Percentiles rank a stretch among this genome's conserved stretches.
These are phyloP conservation scores for Lippia alba DNA, from an alignment of 305 asterid genomes.

Conservation along the genomic window DNA sequence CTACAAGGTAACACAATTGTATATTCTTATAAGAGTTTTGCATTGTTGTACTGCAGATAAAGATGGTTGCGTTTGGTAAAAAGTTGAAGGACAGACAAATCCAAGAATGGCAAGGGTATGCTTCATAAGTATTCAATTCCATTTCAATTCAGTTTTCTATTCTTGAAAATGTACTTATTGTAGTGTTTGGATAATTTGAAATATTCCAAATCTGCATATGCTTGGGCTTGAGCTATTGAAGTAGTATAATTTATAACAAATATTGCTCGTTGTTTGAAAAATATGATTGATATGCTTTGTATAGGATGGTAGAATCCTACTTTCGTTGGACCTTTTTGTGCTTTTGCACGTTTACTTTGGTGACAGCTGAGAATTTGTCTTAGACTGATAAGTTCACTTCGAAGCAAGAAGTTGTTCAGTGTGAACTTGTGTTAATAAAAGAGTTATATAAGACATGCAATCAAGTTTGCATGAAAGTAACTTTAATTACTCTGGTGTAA, in stretches of 20 bases:
- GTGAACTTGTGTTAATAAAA: too few relatives aligned
- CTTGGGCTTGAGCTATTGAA: constrained; percentile 26
- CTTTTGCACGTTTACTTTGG: too few relatives aligned
- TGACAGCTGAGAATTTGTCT: too few relatives aligned
- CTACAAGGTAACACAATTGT: constrained; percentile 5
- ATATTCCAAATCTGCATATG: constrained; percentile 16
- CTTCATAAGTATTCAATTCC: constrained; percentile 21
- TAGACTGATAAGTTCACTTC: too few relatives aligned
- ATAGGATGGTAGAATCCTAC: neutral
- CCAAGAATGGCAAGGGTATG: constrained; percentile 96
- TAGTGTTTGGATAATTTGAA: constrained; percentile 24
- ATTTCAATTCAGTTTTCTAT: constrained; percentile 14
- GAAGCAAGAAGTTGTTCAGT: too few relatives aligned
- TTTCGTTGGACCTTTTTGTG: too few relatives aligned
- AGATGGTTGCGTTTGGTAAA: constrained; percentile 98
- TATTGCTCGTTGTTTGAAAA: neutral
- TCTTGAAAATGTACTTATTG: constrained; percentile 11
- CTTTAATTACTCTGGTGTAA: constrained; percentile 27
- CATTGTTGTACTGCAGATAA: constrained; percentile 45
- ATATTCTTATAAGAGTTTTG: constrained; percentile 35
- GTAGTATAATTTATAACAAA: constrained; percentile 4
- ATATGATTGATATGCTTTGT: too few relatives aligned
- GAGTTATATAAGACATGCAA: constrained; percentile 5
- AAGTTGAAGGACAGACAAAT: constrained; percentile 92
- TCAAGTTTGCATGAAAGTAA: constrained; percentile 23